Conservation (phyloP, 2,329 filamentous ascomycete species). For the Arthrobotrys entomopaga region DNA sequence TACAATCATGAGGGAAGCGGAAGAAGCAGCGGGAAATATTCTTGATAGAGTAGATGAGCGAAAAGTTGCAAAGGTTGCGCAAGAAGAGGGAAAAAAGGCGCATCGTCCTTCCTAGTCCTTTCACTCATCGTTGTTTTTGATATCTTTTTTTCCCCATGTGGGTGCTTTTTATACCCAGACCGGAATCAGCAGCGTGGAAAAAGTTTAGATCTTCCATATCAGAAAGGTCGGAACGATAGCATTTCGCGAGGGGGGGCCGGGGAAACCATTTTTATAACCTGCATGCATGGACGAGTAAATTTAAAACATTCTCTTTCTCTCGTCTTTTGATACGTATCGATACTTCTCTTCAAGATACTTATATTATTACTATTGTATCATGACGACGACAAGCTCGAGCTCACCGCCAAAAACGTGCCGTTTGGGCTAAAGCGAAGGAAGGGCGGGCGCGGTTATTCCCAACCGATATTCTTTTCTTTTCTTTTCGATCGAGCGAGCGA, state of each 20-base stretch:
- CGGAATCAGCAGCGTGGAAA: slow-evolving; percentile 5
- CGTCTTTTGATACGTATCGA: background rate
- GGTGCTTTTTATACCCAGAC: slow-evolving; percentile 43
- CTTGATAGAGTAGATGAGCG: slow-evolving; percentile 14
- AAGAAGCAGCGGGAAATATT: slow-evolving; percentile 51
- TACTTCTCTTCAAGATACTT: background rate
- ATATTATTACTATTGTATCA: background rate
- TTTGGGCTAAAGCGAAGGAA: slow-evolving; percentile 32
- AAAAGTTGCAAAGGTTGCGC: slow-evolving; percentile 12
- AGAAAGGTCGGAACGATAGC: slow-evolving; percentile 44
- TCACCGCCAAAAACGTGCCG: slow-evolving; percentile 25
- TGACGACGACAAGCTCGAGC: slow-evolving; percentile 26
- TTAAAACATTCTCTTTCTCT: background rate
- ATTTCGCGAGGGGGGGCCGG: slow-evolving; percentile 15
- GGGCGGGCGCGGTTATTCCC: slow-evolving; percentile 24
- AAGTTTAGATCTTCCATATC: slow-evolving; percentile 36
- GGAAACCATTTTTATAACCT: slow-evolving; percentile 33
- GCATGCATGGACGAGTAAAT: background rate
- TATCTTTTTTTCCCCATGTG: slow-evolving; percentile 38
- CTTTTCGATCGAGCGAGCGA: no score
- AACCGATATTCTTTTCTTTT: slow-evolving; percentile 14
- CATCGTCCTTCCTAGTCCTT: slow-evolving; percentile 39
- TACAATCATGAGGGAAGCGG: slow-evolving; percentile 52
- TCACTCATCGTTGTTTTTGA: slow-evolving; percentile 14
- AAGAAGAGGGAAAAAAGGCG: slow-evolving; percentile 40